These are phyloP conservation scores for Microbotryum saponariae DNA, from an alignment of 1,284 basidiomycete genomes.

Conservation along the genomic window DNA sequence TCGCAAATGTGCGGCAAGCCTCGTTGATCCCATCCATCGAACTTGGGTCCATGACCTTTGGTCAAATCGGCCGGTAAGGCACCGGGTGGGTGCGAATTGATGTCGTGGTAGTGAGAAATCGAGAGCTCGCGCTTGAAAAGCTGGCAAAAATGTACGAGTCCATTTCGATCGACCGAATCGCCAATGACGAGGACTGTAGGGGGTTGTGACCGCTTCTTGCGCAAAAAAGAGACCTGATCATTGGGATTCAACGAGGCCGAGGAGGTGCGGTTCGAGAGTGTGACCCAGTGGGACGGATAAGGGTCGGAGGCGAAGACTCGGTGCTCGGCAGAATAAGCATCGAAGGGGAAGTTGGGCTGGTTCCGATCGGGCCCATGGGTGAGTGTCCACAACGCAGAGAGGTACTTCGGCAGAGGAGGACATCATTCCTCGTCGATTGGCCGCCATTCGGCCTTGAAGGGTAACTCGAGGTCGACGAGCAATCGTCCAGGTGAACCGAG, in stretches of 20 bases:
- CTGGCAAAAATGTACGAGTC: conserved; percentile 31
- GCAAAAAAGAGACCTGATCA: conserved; percentile 26
- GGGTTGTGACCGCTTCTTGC: conserved; percentile 9
- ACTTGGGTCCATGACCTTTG: conserved; percentile 24
- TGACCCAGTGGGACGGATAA: not conserved
- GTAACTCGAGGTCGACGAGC: conserved; percentile 28
- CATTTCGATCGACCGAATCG: conserved; percentile 33
- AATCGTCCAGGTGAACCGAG: conserved; percentile 22
- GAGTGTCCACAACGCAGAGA: conserved; percentile 27
- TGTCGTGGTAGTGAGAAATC: conserved; percentile 28
- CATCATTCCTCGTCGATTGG: conserved; percentile 19
- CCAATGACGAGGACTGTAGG: conserved; percentile 29
- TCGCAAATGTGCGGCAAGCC: conserved; percentile 30
- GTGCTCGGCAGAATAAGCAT: conserved; percentile 20
- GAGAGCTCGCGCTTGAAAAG: conserved; percentile 26
- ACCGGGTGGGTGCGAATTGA: conserved; percentile 14
- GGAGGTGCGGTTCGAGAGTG: not conserved
- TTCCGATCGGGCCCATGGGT: conserved; percentile 16
- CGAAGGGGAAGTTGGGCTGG: conserved; percentile 11
- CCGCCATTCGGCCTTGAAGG: conserved; percentile 27
- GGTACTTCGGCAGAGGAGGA: conserved; percentile 24
- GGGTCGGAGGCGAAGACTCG: conserved; percentile 16
- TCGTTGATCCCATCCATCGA: conserved; percentile 31
- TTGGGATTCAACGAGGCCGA: not conserved
- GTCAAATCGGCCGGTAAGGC: conserved; percentile 21